Evolutionary conservation across 2,329 filamentous ascomycete genomes (phyloP), one percentile per base, ranked within the genome.

Genomic region (Hypoxylon sp.): DNA sequence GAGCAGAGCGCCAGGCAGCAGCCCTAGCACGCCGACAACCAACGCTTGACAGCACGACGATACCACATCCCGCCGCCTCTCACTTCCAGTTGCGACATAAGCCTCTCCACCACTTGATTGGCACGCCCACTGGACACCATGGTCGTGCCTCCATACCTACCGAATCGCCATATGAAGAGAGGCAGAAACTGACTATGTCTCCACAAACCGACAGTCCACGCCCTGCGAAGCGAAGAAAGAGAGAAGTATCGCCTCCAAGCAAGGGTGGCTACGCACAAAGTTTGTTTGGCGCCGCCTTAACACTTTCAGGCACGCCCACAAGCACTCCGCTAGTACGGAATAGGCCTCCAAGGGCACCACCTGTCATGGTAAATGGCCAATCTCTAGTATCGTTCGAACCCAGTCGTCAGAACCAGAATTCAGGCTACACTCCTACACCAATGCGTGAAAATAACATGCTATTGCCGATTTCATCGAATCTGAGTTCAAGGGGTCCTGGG

Each of bases 161-260:
- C 6, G 85, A 85, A 58, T 92, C 91, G 0, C 91, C 92, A 0
- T 93, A 88, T 68, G 91, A 94, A 70, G 81, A 87, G 60, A 81
- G 85, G 39, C 82, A 84, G 75, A 83, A 77, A 72, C 63, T 71
- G 29, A 51, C 74, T 63, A 69, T 29, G 69, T 76, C 66, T 17
- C 72, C 69, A 39, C 72, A 71, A 10, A 67, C 73, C 17, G 76
- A 78, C 1, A 37, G 54, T 19, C 44, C 73, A 6, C 77, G 76
- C 24, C 75, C 83, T 13, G 42, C 77, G 1, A 87, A 86, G 75
- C 80, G 82, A 63, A 78, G 79, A 53, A 84, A 78, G 67, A 75
- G 74, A 57, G 79, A 82, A 4, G 63, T 76, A 8, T 75, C 78
- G 5, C 80, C 80, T 19, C 79, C 80, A 22, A 84, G 79, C 74